Percentiles rank a stretch among this genome's conserved stretches.
Conservation (phyloP, 352 stramenopile species). For the Pythium aristosporum region DNA sequence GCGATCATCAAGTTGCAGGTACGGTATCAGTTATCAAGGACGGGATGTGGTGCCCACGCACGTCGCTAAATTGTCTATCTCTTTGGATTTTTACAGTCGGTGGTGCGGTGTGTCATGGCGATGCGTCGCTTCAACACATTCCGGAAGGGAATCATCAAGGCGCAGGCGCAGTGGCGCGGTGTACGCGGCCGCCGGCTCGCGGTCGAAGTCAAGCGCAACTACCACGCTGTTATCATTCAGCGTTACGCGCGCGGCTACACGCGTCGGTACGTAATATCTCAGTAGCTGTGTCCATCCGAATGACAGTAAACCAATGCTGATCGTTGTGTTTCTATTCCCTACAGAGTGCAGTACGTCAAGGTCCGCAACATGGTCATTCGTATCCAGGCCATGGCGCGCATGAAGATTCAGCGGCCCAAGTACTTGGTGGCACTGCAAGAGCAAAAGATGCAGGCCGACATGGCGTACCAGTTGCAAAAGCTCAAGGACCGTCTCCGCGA, state of each 20-base stretch:
- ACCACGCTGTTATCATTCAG: slow-evolving; percentile 84
- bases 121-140: slow-evolving; percentile 89
- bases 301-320: not conserved
- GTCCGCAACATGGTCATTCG: slow-evolving; percentile 72
- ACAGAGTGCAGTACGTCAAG: slow-evolving; percentile 52
- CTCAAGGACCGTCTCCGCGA: slow-evolving; percentile 78
- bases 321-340: not conserved
- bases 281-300: too few species aligned
- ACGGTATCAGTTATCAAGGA: not conserved
- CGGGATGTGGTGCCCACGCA: too few species aligned
- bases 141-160: slow-evolving; percentile 52
- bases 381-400: slow-evolving; percentile 76
- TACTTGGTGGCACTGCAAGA: slow-evolving; percentile 74
- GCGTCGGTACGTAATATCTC: slow-evolving; percentile 35
- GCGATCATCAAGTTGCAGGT: slow-evolving; percentile 84
- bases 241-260: slow-evolving; percentile 72
- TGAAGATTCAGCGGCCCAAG: slow-evolving; percentile 86
- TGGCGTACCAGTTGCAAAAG: slow-evolving; percentile 79
- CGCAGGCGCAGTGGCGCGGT: slow-evolving; percentile 72
- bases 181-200: slow-evolving; percentile 64
- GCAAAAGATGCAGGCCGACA: slow-evolving; percentile 79
- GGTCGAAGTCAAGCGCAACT: slow-evolving; percentile 78
- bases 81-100: slow-evolving; percentile 38
- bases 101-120: slow-evolving; percentile 76
- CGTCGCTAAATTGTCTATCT: not conserved